A percentile compares a stretch with the other conserved stretches of the same genome.
Conservation (phyloP, 352 stramenopile genomes). For the Globisporangium recalcitrans region DNA sequence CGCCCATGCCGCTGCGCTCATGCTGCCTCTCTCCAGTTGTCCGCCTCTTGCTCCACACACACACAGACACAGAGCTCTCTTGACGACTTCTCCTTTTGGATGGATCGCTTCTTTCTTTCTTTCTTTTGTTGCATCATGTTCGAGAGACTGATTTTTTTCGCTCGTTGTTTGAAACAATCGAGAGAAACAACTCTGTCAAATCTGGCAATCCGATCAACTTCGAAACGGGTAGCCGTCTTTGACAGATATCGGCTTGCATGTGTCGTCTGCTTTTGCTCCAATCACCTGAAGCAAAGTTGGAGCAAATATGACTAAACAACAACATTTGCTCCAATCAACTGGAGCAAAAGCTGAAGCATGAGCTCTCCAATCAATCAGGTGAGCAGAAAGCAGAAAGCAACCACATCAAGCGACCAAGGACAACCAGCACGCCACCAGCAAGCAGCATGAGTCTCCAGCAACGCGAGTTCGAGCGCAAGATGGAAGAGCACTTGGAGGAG, state of each 20-base stretch:
- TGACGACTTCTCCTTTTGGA: background rate
- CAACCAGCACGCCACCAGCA: background rate
- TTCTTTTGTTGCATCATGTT: too few relatives aligned
- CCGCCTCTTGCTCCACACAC: background rate
- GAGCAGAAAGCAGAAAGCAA: background rate
- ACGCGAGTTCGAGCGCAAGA: constrained; percentile 86
- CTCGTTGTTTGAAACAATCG: too few relatives aligned
- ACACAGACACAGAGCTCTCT: background rate
- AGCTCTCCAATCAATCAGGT: constrained; percentile 11
- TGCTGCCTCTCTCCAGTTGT: constrained; percentile 14
- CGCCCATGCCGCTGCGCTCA: constrained; percentile 70
- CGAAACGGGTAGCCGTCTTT: too few relatives aligned
- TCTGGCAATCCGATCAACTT: too few relatives aligned
- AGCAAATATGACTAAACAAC: too few relatives aligned
- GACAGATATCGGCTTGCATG: too few relatives aligned
- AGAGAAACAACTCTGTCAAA: too few relatives aligned
- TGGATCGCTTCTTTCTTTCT: constrained; percentile 11
- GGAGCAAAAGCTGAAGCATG: too few relatives aligned
- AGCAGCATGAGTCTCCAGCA: constrained; percentile 47
- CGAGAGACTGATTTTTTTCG: too few relatives aligned
- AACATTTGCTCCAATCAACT: too few relatives aligned
- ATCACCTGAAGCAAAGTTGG: too few relatives aligned
- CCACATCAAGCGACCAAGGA: background rate
- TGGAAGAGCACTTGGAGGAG: constrained; percentile 89
- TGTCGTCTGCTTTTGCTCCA: too few relatives aligned